Conservation (phyloP, 2,329 filamentous ascomycete species). For the Rhexocercosporidium sp. region DNA sequence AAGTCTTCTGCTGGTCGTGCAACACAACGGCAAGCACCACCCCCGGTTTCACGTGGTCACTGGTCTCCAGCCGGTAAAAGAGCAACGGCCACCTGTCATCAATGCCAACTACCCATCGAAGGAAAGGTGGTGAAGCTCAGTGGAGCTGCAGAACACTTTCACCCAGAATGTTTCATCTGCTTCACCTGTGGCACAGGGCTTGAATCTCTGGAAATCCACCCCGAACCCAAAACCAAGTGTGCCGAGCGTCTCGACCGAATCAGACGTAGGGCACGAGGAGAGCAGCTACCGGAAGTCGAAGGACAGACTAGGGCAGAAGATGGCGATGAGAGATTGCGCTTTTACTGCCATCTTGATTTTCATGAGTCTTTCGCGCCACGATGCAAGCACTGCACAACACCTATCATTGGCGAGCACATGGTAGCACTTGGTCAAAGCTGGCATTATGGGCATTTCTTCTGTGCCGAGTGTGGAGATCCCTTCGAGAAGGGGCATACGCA, state of each 20-base stretch:
- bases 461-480: conserved; percentile 95
- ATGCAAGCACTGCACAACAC: conserved; percentile 95
- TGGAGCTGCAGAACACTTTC: conserved; percentile 77
- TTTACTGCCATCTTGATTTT: conserved; percentile 99
- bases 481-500: conserved; percentile 75
- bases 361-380: conserved; percentile 92
- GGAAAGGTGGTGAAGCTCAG: conserved; percentile 88
- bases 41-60: conserved; percentile 46
- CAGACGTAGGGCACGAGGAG: conserved; percentile 62
- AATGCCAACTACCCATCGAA: conserved; percentile 83
- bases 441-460: conserved; percentile 99
- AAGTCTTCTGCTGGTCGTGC: conserved; percentile 35
- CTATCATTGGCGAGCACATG: conserved; percentile 93
- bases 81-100: conserved; percentile 77
- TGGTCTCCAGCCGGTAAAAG: conserved; percentile 62
- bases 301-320: conserved; percentile 71
- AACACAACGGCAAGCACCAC: conserved; percentile 42
- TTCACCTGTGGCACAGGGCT: conserved; percentile 85
- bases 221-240: conserved; percentile 79
- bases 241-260: conserved; percentile 77
- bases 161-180: conserved; percentile 92
- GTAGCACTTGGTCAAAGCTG: conserved; percentile 94
- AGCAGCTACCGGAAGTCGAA: conserved; percentile 65
- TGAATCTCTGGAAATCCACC: conserved; percentile 95
- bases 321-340: conserved; percentile 75